Percentiles rank a stretch among this genome's conserved stretches.
phyloP scores from a whole-genome alignment of 495 filamentous ascomycete species.

The Thozetella sp. region DNA sequence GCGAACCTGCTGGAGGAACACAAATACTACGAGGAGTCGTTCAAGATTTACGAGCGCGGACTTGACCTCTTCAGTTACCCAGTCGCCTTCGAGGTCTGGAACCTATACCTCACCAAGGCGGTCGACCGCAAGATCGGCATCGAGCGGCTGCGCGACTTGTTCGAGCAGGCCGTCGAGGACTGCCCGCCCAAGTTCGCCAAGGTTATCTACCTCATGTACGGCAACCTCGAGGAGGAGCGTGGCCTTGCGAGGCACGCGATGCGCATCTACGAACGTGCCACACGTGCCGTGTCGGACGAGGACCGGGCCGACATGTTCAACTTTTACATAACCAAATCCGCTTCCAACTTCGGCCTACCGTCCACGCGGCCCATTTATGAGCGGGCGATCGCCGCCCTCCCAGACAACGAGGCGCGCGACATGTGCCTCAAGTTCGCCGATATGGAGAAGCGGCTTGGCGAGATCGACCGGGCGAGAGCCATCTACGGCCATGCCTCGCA shows the following conservation, averaged over 20 bases:
- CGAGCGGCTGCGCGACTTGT: constrained; percentile 91
- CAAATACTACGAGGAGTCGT: constrained; percentile 95
- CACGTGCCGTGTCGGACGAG: constrained; percentile 92
- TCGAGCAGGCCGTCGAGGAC: constrained; percentile 94
- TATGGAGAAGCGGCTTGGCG: constrained; percentile 94
- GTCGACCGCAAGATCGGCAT: constrained; percentile 94
- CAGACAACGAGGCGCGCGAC: constrained; percentile 90
- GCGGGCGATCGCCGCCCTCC: constrained; percentile 86
- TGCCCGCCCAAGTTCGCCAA: constrained; percentile 97
- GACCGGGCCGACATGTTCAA: constrained; percentile 98
- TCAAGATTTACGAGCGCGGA: constrained; percentile 97
- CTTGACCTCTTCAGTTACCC: constrained; percentile 97
- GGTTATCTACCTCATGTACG: constrained; percentile 96
- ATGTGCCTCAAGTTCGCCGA: constrained; percentile 99
- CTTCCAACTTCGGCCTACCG: constrained; percentile 94
- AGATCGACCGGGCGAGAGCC: constrained; percentile 93
- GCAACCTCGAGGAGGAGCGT: constrained; percentile 93
- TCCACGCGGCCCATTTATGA: constrained; percentile 98
- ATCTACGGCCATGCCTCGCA: constrained; percentile 97
- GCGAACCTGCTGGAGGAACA: constrained; percentile 95
- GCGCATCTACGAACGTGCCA: constrained; percentile 98
- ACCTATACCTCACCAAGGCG: constrained; percentile 95
- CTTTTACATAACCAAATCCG: constrained; percentile 99
- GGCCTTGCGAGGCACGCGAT: constrained; percentile 97
- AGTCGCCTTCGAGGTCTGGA: constrained; percentile 98